Base-by-base conservation (phyloP, 495 filamentous ascomycete genomes). In the Penicillium cinerascens region DNA sequence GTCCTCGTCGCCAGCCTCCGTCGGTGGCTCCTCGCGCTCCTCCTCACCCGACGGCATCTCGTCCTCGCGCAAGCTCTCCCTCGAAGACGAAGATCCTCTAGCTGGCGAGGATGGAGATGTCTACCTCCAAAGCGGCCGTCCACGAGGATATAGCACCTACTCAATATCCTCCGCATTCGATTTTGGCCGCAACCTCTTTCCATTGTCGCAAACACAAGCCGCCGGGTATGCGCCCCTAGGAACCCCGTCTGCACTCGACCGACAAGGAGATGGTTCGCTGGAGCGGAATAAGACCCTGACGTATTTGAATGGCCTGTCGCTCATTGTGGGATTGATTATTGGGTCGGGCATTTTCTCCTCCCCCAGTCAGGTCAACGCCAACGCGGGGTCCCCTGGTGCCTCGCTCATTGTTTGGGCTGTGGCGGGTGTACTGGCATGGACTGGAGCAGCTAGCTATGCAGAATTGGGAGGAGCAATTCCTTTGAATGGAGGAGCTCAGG, bases 331-430 rank as follows among this genome's bases (percentile, higher is more conserved):
- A 6, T 63, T 98, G 42, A 93, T 97, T 66, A 97, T 98, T 59
- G 93, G 93, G n/a, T 92, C 88, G 16, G 93, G 93, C 2, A 97
- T 98, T 61, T 98, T 98, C 72, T 92, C 90, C 9, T 92, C 89
- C 25, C 93, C 93, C 0, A 89, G 88, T 55, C 91, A 96, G 70
- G 95, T 98, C 58, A 96, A 96, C 63, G 79, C 79, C 47, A 92
- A 96, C 69, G 91, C 86, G 22, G 95, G 95, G 21, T 96, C 92
- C 23, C 92, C 92, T 2, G 93, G 93, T 5, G 92, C 91, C 42
- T 85, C 91, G 6, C 74, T 98, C 47, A 82, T 97, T 17, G 84
- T 96, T 6, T 98, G 93, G 93, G 77, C 79, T 4, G 81, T 98
- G 38, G 93, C 95, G 3, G 93, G 93, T 2, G 58, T 97, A 9